Conservation (phyloP, 2,329 filamentous ascomycete species). For the Sporothrix curviconia region DNA sequence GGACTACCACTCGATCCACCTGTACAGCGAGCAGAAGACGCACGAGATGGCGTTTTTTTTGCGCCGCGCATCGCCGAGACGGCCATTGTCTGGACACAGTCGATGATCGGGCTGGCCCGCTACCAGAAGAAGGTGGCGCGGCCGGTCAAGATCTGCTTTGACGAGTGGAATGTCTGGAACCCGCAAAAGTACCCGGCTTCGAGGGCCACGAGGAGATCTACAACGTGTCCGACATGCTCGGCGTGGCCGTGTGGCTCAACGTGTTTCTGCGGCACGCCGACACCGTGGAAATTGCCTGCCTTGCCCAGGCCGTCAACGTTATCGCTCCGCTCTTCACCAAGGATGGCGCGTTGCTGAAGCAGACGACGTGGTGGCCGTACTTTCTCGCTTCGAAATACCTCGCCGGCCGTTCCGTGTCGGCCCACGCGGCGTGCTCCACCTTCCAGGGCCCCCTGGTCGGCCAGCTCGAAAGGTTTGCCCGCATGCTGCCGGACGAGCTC, state of each 20-base stretch:
- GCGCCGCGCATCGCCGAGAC: slow-evolving; percentile 1
- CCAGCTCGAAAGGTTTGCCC: background rate
- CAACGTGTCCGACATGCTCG: slow-evolving; percentile 67
- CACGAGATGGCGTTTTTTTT: slow-evolving; percentile 6
- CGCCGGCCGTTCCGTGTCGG: slow-evolving; percentile 38
- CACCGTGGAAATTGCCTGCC: slow-evolving; percentile 70
- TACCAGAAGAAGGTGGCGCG: background rate
- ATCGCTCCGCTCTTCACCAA: slow-evolving; percentile 71
- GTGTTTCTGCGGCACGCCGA: slow-evolving; percentile 67
- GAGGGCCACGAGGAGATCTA: slow-evolving; percentile 67
- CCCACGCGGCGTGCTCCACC: background rate
- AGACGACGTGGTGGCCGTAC: slow-evolving; percentile 71
- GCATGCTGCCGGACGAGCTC: background rate
- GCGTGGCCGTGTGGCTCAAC: slow-evolving; percentile 69
- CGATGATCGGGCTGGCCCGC: background rate
- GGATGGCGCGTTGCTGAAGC: slow-evolving; percentile 48
- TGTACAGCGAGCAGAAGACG: slow-evolving; percentile 54
- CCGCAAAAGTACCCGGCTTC: slow-evolving; percentile 61
- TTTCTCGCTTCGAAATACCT: slow-evolving; percentile 64
- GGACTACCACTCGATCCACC: slow-evolving; percentile 76
- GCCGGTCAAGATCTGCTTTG: slow-evolving; percentile 61
- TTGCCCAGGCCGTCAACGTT: slow-evolving; percentile 73
- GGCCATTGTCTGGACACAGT: slow-evolving; percentile 2
- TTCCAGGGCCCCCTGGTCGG: background rate
- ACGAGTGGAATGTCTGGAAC: slow-evolving; percentile 84